Percentiles rank a stretch among this genome's conserved stretches.
Conservation (phyloP, 192 early-diverging fungal genomes). For the Umbelopsis sp. region DNA sequence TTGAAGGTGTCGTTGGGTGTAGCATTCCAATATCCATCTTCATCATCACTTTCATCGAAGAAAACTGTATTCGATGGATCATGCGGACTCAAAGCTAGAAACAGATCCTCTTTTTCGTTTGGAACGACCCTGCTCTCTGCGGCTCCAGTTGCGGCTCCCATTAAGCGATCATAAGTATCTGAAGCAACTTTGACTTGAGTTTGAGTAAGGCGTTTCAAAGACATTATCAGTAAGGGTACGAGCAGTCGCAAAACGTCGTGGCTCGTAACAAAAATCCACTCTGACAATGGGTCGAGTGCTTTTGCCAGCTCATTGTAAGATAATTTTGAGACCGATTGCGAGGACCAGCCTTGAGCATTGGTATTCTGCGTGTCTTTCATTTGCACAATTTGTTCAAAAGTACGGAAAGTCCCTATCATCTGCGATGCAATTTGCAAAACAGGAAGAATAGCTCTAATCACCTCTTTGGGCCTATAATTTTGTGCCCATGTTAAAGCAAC, state of each 20-base stretch:
- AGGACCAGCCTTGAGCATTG: conserved; percentile 2
- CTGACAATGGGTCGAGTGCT: conserved; percentile 28
- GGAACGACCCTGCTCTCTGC: conserved; percentile 21
- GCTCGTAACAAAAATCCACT: conserved; percentile 39
- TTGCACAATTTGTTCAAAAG: conserved; percentile 23
- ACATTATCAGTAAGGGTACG: conserved; percentile 24
- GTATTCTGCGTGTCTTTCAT: not conserved
- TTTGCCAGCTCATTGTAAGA: conserved; percentile 12
- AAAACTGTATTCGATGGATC: conserved; percentile 33
- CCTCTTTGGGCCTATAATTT: conserved; percentile 19
- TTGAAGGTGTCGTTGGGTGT: not conserved
- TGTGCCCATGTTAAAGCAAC: conserved; percentile 30
- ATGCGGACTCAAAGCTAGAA: conserved; percentile 34
- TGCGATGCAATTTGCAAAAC: conserved; percentile 26
- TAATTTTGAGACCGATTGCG: not conserved
- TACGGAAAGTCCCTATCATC: conserved; percentile 18
- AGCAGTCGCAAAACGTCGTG: conserved; percentile 23
- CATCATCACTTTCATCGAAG: conserved; percentile 38
- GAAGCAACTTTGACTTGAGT: conserved; percentile 24
- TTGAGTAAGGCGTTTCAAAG: conserved; percentile 24
- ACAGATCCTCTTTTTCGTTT: conserved; percentile 29
- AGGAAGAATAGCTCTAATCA: conserved; percentile 27
- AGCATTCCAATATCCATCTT: conserved; percentile 22
- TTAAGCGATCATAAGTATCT: conserved; percentile 33
- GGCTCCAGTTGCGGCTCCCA: conserved; percentile 35